A percentile compares a stretch with the other conserved stretches of the same genome.
phyloP scores from a whole-genome alignment of 768 basidiomycete genomes.

The Lentinula sp. region DNA sequence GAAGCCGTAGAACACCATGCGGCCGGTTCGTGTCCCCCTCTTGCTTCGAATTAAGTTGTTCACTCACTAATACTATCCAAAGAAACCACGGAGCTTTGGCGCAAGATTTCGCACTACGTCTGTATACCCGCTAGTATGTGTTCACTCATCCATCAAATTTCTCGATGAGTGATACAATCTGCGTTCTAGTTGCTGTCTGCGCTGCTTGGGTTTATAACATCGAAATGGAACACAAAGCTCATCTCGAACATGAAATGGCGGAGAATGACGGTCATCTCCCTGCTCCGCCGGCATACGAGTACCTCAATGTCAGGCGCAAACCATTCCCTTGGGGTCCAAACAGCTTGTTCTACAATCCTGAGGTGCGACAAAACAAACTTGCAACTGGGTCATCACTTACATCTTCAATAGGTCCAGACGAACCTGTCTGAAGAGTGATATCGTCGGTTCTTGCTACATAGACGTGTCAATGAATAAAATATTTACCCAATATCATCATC shows the following conservation, averaged over 20 bases:
- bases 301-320: slow-evolving; percentile 69
- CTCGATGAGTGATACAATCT: not conserved
- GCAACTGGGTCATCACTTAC: not conserved
- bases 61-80: slow-evolving; percentile 3
- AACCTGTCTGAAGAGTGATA: slow-evolving; percentile 34
- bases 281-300: slow-evolving; percentile 65
- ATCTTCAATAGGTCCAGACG: slow-evolving; percentile 50
- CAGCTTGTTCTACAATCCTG: slow-evolving; percentile 75
- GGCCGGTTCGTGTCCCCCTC: slow-evolving; percentile 34
- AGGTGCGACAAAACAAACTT: slow-evolving; percentile 35
- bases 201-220: slow-evolving; percentile 50
- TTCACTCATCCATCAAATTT: slow-evolving; percentile 7
- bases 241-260: slow-evolving; percentile 61
- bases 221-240: slow-evolving; percentile 62
- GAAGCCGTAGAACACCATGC: slow-evolving; percentile 63
- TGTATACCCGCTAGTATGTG: slow-evolving; percentile 71
- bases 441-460: not conserved
- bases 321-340: slow-evolving; percentile 86
- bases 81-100: slow-evolving; percentile 81
- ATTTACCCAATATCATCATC: not conserved
- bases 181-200: slow-evolving; percentile 39
- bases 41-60: not conserved
- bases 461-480: not conserved
- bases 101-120: slow-evolving; percentile 81
- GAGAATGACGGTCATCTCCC: slow-evolving; percentile 73